Conservation (phyloP, 1,284 basidiomycete genomes). For the Tylopilus sp. region DNA sequence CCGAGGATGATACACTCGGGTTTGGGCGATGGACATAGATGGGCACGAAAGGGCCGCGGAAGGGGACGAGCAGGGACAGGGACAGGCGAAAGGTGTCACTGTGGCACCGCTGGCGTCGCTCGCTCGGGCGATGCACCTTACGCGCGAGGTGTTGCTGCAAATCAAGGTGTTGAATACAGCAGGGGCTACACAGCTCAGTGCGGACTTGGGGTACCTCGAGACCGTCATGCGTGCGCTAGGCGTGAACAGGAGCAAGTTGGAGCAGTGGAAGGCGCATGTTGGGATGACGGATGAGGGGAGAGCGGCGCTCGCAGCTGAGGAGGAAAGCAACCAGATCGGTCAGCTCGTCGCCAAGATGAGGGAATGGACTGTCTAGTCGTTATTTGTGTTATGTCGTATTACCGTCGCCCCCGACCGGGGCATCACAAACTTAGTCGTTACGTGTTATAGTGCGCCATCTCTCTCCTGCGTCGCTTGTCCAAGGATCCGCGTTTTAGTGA, state of each 20-base stretch:
- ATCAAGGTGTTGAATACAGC: too few species aligned
- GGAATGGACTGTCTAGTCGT: slow-evolving; percentile 55
- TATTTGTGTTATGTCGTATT: too few species aligned
- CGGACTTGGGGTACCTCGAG: too few species aligned
- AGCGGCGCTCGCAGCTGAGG: slow-evolving; percentile 48
- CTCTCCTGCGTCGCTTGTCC: too few species aligned
- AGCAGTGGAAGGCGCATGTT: slow-evolving; percentile 77
- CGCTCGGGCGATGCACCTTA: slow-evolving; percentile 85
- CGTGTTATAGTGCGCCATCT: too few species aligned
- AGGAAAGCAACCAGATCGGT: slow-evolving; percentile 49
- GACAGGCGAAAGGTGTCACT: slow-evolving; percentile 80
- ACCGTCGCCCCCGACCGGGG: too few species aligned
- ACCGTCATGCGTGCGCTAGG: too few species aligned
- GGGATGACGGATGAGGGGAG: slow-evolving; percentile 69
- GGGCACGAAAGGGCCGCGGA: background rate
- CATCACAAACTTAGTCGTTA: too few species aligned
- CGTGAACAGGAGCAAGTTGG: slow-evolving; percentile 64
- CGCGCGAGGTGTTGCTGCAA: slow-evolving; percentile 67
- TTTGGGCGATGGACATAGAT: slow-evolving; percentile 63
- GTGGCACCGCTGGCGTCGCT: slow-evolving; percentile 93
- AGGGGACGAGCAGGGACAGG: slow-evolving; percentile 59
- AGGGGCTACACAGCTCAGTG: too few species aligned
- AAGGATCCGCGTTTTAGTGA: too few species aligned
- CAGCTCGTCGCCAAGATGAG: slow-evolving; percentile 62
- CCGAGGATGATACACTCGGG: slow-evolving; percentile 90